Evolutionary conservation across 306 rosid species (phyloP).

Genomic region (Cucurbita ficifolia): DNA sequence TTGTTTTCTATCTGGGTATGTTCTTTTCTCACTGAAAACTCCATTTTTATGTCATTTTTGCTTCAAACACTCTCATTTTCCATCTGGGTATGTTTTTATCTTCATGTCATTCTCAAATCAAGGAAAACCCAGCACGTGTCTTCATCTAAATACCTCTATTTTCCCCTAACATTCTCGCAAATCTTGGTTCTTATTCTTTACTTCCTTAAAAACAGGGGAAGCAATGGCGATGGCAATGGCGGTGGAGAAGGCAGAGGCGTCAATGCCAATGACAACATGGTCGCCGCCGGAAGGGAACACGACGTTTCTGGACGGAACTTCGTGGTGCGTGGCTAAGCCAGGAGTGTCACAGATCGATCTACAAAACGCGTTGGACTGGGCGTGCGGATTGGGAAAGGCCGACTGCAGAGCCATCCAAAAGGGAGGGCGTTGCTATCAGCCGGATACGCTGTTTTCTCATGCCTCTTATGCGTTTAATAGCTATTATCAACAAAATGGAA

Average conservation of each 20-base stretch:
- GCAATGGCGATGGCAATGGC: constrained; percentile 2
- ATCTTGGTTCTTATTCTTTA: too few species aligned
- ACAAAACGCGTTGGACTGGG: constrained; percentile 95
- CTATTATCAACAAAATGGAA: constrained; percentile 70
- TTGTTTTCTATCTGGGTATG: background rate
- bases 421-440: constrained; percentile 51
- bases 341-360: constrained; percentile 67
- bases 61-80: background rate
- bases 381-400: constrained; percentile 72
- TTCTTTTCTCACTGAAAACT: too few species aligned
- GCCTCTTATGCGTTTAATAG: constrained; percentile 82
- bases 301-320: constrained; percentile 68
- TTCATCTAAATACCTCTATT: too few species aligned
- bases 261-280: constrained; percentile 33
- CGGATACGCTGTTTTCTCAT: constrained; percentile 72
- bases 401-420: constrained; percentile 55
- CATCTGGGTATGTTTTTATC: background rate
- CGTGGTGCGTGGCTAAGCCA: constrained; percentile 83
- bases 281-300: constrained; percentile 95
- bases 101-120: too few species aligned
- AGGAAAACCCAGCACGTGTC: too few species aligned
- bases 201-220: background rate
- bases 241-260: constrained; percentile 47
- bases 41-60: background rate
- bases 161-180: background rate